Percentiles rank a stretch among this genome's conserved stretches.
phyloP scores from a whole-genome alignment of 139 green algal species.

The Chlamydomonas incerta region DNA sequence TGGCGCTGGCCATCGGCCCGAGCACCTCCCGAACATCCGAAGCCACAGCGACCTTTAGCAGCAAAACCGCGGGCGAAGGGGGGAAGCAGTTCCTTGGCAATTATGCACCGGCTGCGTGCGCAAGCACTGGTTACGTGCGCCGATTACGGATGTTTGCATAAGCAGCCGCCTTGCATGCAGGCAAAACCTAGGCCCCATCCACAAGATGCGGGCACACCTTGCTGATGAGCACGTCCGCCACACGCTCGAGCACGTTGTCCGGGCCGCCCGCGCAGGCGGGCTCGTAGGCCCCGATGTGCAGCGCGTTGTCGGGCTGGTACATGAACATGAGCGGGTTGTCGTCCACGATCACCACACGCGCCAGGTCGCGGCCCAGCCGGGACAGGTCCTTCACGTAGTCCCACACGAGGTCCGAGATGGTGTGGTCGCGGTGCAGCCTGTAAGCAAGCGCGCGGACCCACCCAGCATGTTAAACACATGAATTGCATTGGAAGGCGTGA shows the following conservation, averaged over 20 bases:
- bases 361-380: constrained; percentile 73
- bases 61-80: too few species aligned
- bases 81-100: too few species aligned
- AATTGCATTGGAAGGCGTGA: too few species aligned
- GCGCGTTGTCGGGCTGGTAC: constrained; percentile 76
- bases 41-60: constrained; percentile 15
- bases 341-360: constrained; percentile 56
- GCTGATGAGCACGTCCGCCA: constrained; percentile 42
- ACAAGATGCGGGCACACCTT: constrained; percentile 23
- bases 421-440: constrained; percentile 59
- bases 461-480: too few species aligned
- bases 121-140: too few species aligned
- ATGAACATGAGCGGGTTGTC: constrained; percentile 84
- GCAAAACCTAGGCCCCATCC: neutral
- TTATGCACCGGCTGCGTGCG: too few species aligned
- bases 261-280: neutral
- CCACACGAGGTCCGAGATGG: constrained; percentile 36
- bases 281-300: constrained; percentile 74
- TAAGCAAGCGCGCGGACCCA: constrained; percentile 44
- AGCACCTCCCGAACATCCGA: constrained; percentile 41
- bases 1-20: constrained; percentile 12
- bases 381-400: constrained; percentile 86
- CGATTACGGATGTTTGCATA: too few species aligned
- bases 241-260: constrained; percentile 44
- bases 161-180: too few species aligned